These are phyloP conservation scores for Mycosarcoma mackinlayi DNA, from an alignment of 1,284 basidiomycete species.

Conservation along the genomic window DNA sequence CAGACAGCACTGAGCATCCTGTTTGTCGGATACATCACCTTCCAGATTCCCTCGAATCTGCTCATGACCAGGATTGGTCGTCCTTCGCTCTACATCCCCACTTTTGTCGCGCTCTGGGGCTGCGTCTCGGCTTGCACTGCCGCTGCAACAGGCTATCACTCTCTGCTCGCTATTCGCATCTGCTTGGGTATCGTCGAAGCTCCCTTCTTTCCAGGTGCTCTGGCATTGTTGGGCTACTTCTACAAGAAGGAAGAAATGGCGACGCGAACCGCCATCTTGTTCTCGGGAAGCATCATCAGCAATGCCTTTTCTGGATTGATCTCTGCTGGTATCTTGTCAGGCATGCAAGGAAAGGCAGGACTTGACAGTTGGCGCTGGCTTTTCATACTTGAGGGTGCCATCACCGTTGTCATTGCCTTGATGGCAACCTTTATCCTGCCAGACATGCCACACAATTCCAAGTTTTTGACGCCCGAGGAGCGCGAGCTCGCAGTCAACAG, in stretches of 20 bases:
- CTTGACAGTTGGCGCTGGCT: slow-evolving; percentile 58
- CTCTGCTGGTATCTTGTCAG: slow-evolving; percentile 43
- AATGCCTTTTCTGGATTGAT: slow-evolving; percentile 63
- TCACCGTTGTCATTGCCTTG: slow-evolving; percentile 40
- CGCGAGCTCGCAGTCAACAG: slow-evolving; percentile 46
- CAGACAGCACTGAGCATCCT: slow-evolving; percentile 77
- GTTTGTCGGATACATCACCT: slow-evolving; percentile 81
- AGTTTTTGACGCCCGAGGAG: slow-evolving; percentile 44
- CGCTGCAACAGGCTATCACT: slow-evolving; percentile 60
- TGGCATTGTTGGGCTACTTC: slow-evolving; percentile 67
- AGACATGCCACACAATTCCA: slow-evolving; percentile 55
- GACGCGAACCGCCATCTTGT: slow-evolving; percentile 65
- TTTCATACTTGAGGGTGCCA: slow-evolving; percentile 56
- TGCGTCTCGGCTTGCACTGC: slow-evolving; percentile 56
- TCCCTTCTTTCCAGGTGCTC: slow-evolving; percentile 59
- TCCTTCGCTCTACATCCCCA: slow-evolving; percentile 62
- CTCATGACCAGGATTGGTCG: slow-evolving; percentile 62
- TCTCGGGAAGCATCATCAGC: slow-evolving; percentile 55
- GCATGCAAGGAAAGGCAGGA: slow-evolving; percentile 39
- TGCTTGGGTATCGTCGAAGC: slow-evolving; percentile 66
- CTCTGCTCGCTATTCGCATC: slow-evolving; percentile 63
- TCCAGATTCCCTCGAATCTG: slow-evolving; percentile 77
- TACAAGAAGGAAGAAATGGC: slow-evolving; percentile 68
- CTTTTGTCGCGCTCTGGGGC: slow-evolving; percentile 55
- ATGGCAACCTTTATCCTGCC: slow-evolving; percentile 45